Conservation (phyloP, 495 filamentous ascomycete species). For the Aspergillus panamensis region DNA sequence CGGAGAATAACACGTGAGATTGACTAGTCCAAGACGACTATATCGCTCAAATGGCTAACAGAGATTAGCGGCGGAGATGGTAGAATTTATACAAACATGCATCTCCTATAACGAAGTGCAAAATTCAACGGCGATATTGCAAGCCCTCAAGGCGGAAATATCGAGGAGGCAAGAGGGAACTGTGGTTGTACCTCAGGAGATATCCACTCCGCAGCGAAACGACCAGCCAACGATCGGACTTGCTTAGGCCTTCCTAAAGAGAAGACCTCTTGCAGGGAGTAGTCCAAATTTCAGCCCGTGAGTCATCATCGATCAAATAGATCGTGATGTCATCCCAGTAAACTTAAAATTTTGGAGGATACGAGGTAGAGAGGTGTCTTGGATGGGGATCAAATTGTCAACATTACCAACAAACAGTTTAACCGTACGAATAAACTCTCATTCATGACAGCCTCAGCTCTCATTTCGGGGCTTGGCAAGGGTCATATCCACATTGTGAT, state of each 20-base stretch:
- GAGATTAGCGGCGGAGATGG: constrained; percentile 12
- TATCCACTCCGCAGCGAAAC: too few relatives aligned
- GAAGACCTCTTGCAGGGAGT: neutral
- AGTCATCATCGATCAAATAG: neutral
- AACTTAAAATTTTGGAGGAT: neutral
- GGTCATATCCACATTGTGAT: too few relatives aligned
- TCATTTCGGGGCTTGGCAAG: too few relatives aligned
- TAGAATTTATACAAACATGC: constrained; percentile 11
- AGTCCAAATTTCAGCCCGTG: neutral
- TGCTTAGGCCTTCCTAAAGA: neutral
- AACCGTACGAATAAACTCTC: too few relatives aligned
- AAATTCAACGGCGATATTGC: constrained; percentile 1
- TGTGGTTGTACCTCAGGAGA: too few relatives aligned
- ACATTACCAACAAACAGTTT: neutral
- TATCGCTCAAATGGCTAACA: too few relatives aligned
- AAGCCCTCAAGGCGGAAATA: neutral
- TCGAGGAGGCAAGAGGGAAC: too few relatives aligned
- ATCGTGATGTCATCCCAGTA: neutral
- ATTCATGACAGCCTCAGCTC: too few relatives aligned
- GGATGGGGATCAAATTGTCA: neutral
- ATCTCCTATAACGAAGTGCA: constrained; percentile 16
- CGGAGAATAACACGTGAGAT: constrained; percentile 4
- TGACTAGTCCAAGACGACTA: too few relatives aligned
- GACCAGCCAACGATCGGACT: too few relatives aligned
- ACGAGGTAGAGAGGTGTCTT: neutral